Evolutionary conservation across 768 basidiomycete genomes (phyloP), one percentile per base, ranked within the genome.

Genomic region (Rhizopogon sp.): DNA sequence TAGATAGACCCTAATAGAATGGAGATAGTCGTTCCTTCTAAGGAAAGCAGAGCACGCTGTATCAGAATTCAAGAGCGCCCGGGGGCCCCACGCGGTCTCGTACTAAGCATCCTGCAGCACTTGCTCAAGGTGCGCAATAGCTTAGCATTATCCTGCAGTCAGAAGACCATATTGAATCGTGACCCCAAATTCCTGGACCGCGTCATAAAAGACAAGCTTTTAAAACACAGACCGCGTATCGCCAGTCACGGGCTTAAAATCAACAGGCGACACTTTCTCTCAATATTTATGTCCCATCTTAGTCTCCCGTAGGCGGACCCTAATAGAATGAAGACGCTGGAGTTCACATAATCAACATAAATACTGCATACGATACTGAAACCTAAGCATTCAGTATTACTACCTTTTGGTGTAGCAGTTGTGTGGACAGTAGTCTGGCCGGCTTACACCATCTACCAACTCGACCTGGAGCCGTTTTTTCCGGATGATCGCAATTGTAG

Each of bases 1-100:
- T 25, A 25, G 25, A 4, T 4, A 25, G 25, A 25, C 4, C 25
- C 25, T 25, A 25, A 25, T 25, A 25, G 25, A 25, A 25, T 4
- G 4, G 5, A 25, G 25, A 25, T 25, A 25, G 25, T 25, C 25
- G 25, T 25, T 25, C 25, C 25, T 5, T 25, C 25, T 25, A 57
- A 29, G 67, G 68, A n/a, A 64, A 53, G 41, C 67, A 68, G 64
- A 41, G 46, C 57, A 17, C 68, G 68, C 31, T 68, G 64, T 35
- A 54, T 39, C 2, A 50, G 58, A 3, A 17, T 68, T 35, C 66
- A 59, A 6, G 39, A 60, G 28, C 68, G 67, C 7, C n/a, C n/a
- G n/a, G n/a, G n/a, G n/a, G n/a, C n/a, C 61, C 47, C 39, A 22
- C 50, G 3, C 62, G 44, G 22, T 57, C 60, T 2, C 29, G 66